Evolutionary conservation across 495 filamentous ascomycete species (phyloP), one percentile per base, ranked within the genome.

Genomic region (Penicillium mononematosum): DNA sequence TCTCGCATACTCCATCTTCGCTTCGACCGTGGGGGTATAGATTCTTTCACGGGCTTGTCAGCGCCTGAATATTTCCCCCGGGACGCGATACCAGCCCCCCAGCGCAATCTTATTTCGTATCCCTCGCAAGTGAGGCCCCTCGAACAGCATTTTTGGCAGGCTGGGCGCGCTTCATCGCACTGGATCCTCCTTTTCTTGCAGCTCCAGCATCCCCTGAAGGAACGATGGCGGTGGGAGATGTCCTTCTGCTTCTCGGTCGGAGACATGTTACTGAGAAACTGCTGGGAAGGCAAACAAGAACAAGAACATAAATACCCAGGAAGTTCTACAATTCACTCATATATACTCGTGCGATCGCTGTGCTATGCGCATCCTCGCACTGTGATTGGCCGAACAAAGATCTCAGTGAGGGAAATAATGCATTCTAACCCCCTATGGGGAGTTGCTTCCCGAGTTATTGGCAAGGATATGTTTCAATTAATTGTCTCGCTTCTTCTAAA

Each of bases 121-220:
- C 68, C 68, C 52, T 67, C 68, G 27, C 68, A 70, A 10, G 39
- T 29, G 11, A 67, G 20, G 5, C 68, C 68, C 16, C 61, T 45
- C 4, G 49, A 36, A 17, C 36, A 55, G 47, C 68, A 70, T 38
- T 43, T 67, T 45, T 53, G 41, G 45, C 68, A 70, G 14, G 51
- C 55, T 0, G 68, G 68, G 16, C 61, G 64, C 1, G 46, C 27
- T 47, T 67, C 63, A n/a, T 70, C 68, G 36, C 68, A 70, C 48
- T 70, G 66, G 17, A 68, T 55, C 7, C 64, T 60, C 45, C 58
- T 66, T 17, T 56, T 61, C 45, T 70, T 70, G 54, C 68, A 70
- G 3, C 66, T 70, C 68, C 68, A 70, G 36, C 68, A 70, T 34
- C 68, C 68, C 39, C 62, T 66, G 55, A 62, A 64, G 9, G 66